Evolutionary conservation across 352 stramenopile genomes (phyloP).

Genomic region (Pythium periplocum): DNA sequence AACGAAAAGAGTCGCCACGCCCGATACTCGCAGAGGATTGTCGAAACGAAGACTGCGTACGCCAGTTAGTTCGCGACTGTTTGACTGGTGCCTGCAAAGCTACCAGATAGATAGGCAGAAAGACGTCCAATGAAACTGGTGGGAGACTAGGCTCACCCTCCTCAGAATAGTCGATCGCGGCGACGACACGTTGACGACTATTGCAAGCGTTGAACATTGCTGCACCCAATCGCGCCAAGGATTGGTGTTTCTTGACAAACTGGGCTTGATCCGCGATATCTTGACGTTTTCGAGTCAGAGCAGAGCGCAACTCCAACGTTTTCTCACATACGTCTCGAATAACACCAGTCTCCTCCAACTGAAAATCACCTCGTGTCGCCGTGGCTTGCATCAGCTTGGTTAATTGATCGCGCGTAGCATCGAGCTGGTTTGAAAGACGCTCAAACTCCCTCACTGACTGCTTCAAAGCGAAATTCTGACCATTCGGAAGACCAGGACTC

Average conservation of each 20-base stretch:
- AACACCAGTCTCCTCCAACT: conserved; percentile 28
- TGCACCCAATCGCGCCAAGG: conserved; percentile 24
- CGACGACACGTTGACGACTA: too few relatives aligned
- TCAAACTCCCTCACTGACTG: conserved; percentile 25
- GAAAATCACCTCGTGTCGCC: conserved; percentile 36
- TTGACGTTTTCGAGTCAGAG: conserved; percentile 4
- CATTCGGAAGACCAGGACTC: conserved; percentile 13
- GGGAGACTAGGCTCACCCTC: too few relatives aligned
- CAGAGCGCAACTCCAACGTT: conserved; percentile 23
- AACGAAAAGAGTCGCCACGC: conserved; percentile 1
- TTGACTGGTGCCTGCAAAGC: too few relatives aligned
- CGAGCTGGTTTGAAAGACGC: conserved; percentile 10
- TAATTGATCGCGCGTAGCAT: conserved; percentile 20
- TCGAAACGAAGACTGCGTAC: neutral
- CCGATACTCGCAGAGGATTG: conserved; percentile 5
- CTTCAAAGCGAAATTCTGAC: conserved; percentile 25
- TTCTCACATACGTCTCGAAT: conserved; percentile 23
- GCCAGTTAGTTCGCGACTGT: too few relatives aligned
- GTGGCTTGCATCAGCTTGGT: conserved; percentile 37
- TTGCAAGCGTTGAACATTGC: conserved; percentile 48
- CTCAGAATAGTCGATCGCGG: too few relatives aligned
- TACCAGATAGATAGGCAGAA: too few relatives aligned
- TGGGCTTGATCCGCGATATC: conserved; percentile 15
- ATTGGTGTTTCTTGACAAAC: conserved; percentile 12
- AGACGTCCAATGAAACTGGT: too few relatives aligned